Evolutionary conservation across 805 yeast genomes (phyloP), one percentile per base, ranked within the genome.

Genomic region (Suhomyces sp.): DNA sequence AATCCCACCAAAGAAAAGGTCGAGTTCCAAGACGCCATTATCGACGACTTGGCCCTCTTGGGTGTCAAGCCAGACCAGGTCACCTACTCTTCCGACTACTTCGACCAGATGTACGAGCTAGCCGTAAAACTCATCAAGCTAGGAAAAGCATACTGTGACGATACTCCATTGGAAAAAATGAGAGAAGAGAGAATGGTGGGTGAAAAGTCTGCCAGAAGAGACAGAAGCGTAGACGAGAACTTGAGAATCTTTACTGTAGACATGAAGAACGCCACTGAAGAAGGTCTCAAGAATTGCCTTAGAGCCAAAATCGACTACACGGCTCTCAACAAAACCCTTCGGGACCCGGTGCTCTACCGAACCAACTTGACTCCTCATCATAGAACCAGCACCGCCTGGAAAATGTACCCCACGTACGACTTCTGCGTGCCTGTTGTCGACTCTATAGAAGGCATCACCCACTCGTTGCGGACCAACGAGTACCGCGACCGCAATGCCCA

Each of bases 111-210:
- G 97, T 92, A 89, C 72, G 93, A 90, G 26, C 78, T 83, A 57
- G 94, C 96, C 55, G 69, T 92, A 55, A 74, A 88, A 69, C 71
- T 93, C 84, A 94, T 94, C 79, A 88, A 89, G 73, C 96, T 88
- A 53, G 98, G 97, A 58, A 87, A 89, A 61, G 99, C 98, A 44
- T 94, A 94, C 77, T 89, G 96, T 78, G 99, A 94, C 68, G 97
- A 94, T 67, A 94, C 99, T 47, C 89, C 92, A 51, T 83, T 84
- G 63, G 98, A 93, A 67, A 80, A 83, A 71, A 94, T 94, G 99
- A 88, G 99, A 78, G 96, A 92, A 68, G 96, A 94, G 80, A 89
- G 99, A 82, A 90, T 90, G 88, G 97, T 90, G 59, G 99, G 99
- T 72, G 85, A 90, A 60, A 87, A 94, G 51, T 88, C 96, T 47